A percentile compares a stretch with the other conserved stretches of the same genome.
phyloP scores from a whole-genome alignment of 306 rosid species.

The Myrica gale region DNA sequence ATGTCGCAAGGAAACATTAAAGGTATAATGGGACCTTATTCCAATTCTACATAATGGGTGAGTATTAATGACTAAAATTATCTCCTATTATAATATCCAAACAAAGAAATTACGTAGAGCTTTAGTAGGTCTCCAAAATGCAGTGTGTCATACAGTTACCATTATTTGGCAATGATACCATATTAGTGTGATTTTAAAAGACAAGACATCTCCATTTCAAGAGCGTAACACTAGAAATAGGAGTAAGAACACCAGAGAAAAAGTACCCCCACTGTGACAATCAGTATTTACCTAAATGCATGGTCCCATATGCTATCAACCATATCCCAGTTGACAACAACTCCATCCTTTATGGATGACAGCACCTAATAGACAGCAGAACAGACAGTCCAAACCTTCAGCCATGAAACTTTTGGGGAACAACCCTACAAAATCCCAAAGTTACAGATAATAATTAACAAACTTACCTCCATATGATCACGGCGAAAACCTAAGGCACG shows the following conservation, averaged over 20 bases:
- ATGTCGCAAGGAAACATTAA: background rate
- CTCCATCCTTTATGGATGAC: constrained; percentile 81
- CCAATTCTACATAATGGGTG: background rate
- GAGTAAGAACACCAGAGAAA: background rate
- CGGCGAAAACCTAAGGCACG: constrained; percentile 91
- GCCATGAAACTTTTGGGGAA: background rate
- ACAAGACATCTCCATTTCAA: background rate
- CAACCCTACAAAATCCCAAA: constrained; percentile 2
- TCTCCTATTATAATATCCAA: background rate
- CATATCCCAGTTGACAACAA: constrained; percentile 94
- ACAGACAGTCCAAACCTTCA: background rate
- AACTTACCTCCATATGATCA: constrained; percentile 84
- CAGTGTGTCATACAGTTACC: background rate
- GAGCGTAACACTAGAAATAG: background rate
- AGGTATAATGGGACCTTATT: background rate
- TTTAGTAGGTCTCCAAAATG: background rate
- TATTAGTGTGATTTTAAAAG: background rate
- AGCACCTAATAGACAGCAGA: constrained; percentile 55
- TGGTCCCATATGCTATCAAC: constrained; percentile 98
- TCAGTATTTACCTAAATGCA: constrained; percentile 70
- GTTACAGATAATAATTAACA: constrained; percentile 12
- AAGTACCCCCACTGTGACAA: constrained; percentile 10
- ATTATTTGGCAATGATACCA: background rate
- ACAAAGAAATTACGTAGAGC: background rate
- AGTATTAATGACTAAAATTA: background rate